Evolutionary conservation across 2,329 filamentous ascomycete genomes (phyloP).

Genomic region (Penicillium palitans): DNA sequence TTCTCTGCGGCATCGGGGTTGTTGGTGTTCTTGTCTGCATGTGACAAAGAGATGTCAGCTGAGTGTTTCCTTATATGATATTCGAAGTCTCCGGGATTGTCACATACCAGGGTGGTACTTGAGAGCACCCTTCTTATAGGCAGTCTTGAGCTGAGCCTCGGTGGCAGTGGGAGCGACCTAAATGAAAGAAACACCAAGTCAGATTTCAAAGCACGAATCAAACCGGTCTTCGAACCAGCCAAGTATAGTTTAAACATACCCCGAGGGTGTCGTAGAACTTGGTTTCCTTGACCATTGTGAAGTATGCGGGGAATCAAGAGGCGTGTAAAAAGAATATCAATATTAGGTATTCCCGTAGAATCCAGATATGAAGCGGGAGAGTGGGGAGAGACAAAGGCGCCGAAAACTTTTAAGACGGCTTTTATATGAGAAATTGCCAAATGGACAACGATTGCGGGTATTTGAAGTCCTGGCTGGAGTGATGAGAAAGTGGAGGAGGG

Average conservation of each 20-base stretch:
- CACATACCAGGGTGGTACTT: conserved; percentile 85
- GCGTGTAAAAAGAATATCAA: conserved; percentile 13
- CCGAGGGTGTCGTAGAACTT: conserved; percentile 51
- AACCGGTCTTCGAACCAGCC: neutral
- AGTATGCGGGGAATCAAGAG: conserved; percentile 19
- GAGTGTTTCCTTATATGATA: conserved; percentile 10
- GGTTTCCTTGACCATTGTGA: conserved; percentile 54
- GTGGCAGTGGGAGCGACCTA: conserved; percentile 77
- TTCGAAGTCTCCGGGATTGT: conserved; percentile 9
- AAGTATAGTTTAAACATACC: conserved; percentile 37
- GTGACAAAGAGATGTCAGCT: neutral
- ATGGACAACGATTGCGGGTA: conserved; percentile 11
- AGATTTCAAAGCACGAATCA: conserved; percentile 12
- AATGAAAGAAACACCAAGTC: conserved; percentile 28
- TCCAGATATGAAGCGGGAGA: conserved; percentile 13
- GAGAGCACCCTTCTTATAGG: conserved; percentile 90
- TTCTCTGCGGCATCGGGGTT: conserved; percentile 93
- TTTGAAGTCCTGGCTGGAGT: conserved; percentile 11
- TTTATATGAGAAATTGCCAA: conserved; percentile 13
- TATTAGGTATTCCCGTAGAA: conserved; percentile 3
- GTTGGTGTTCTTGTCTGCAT: conserved; percentile 87
- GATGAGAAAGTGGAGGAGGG: conserved; percentile 14
- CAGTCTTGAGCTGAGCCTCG: conserved; percentile 86
- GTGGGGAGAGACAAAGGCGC: conserved; percentile 17
- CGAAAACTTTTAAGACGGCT: conserved; percentile 6